Percentiles rank a stretch among this genome's conserved stretches.
Evolutionary conservation across 108 stramenopile species (phyloP).

Genomic region (Aureococcus anophagefferens): DNA sequence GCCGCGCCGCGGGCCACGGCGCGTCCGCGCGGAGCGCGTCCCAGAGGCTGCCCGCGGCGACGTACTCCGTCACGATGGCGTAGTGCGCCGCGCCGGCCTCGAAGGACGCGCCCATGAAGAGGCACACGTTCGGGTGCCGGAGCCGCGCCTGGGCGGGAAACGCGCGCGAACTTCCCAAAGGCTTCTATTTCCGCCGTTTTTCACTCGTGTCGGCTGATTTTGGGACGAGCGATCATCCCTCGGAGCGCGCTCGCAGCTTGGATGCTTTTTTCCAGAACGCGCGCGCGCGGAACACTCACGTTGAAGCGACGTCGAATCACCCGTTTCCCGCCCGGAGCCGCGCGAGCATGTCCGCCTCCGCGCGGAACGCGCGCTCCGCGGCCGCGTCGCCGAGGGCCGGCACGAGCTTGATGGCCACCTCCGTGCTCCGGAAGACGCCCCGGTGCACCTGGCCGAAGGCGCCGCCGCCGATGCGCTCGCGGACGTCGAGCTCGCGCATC

Average conservation of each 20-base stretch:
- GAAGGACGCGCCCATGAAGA: slow-evolving; percentile 85
- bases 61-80: slow-evolving; percentile 76
- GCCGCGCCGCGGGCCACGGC: slow-evolving; percentile 54
- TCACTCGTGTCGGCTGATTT: too few species aligned
- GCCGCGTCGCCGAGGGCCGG: too few species aligned
- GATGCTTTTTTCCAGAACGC: too few species aligned
- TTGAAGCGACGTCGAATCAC: slow-evolving; percentile 81
- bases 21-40: slow-evolving; percentile 63
- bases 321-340: slow-evolving; percentile 85
- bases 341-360: slow-evolving; percentile 13
- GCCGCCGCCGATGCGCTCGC: slow-evolving; percentile 74
- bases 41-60: slow-evolving; percentile 69
- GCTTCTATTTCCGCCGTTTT: too few species aligned
- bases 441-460: slow-evolving; percentile 81
- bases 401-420: too few species aligned
- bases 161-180: too few species aligned
- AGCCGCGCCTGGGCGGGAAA: too few species aligned
- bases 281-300: slow-evolving; percentile 45
- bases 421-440: slow-evolving; percentile 22
- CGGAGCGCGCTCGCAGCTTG: too few species aligned
- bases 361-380: too few species aligned
- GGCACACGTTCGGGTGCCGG: slow-evolving; percentile 84
- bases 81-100: slow-evolving; percentile 59
- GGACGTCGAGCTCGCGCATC: slow-evolving; percentile 44
- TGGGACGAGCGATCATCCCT: too few species aligned